phyloP scores from a whole-genome alignment of 768 basidiomycete species.

The Trametes sanguinea region DNA sequence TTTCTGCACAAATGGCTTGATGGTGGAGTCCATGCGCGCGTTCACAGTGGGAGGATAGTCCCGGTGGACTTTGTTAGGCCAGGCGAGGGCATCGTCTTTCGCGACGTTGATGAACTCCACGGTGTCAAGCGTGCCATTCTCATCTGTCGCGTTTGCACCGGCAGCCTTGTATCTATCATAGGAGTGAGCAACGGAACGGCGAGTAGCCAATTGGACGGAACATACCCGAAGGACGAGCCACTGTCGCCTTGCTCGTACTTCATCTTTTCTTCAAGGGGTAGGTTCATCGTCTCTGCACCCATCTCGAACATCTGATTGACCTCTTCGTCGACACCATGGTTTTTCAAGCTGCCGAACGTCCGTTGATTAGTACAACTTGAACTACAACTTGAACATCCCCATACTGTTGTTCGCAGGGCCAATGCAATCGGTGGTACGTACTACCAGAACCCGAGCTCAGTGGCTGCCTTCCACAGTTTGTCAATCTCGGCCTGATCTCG shows the following conservation, averaged over 20 bases:
- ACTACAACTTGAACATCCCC: neutral
- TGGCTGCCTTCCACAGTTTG: slow-evolving; percentile 49
- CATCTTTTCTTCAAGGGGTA: slow-evolving; percentile 45
- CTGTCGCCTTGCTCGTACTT: slow-evolving; percentile 46
- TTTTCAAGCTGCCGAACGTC: slow-evolving; percentile 39
- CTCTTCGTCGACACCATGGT: slow-evolving; percentile 43
- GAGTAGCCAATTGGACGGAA: neutral
- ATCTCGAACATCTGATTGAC: slow-evolving; percentile 44
- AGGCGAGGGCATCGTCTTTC: slow-evolving; percentile 40
- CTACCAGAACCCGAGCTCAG: slow-evolving; percentile 57
- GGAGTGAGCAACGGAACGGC: no score
- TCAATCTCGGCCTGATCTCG: slow-evolving; percentile 42
- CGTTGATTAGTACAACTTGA: neutral
- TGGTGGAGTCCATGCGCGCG: slow-evolving; percentile 31
- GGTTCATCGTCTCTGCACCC: slow-evolving; percentile 43
- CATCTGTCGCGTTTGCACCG: slow-evolving; percentile 37
- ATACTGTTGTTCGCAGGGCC: neutral
- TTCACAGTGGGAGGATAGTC: slow-evolving; percentile 36
- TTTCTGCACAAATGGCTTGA: slow-evolving; percentile 34
- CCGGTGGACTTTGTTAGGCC: slow-evolving; percentile 34
- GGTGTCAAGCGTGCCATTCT: slow-evolving; percentile 34
- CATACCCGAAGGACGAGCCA: slow-evolving; percentile 42
- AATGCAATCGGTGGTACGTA: slow-evolving; percentile 32
- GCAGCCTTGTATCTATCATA: slow-evolving; percentile 34
- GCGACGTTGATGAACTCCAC: slow-evolving; percentile 41